Evolutionary conservation across 2,329 filamentous ascomycete genomes (phyloP).

Genomic region (Fusarium sp.): DNA sequence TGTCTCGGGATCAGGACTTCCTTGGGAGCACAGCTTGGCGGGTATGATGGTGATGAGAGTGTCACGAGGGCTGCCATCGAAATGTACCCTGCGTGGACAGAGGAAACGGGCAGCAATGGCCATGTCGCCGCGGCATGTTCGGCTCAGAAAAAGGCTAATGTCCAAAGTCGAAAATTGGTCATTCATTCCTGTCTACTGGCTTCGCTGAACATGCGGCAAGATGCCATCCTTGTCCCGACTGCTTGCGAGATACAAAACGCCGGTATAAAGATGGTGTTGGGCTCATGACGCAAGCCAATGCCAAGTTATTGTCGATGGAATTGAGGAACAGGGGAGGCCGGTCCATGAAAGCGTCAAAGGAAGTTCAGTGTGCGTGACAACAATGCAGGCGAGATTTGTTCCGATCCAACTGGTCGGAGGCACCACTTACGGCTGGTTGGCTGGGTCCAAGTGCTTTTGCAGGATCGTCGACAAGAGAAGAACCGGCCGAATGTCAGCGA

Average conservation of each 20-base stretch:
- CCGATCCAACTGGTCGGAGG: not conserved
- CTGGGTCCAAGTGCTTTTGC: not conserved
- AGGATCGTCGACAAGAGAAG: not conserved
- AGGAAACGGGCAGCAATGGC: not conserved
- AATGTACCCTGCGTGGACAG: too few relatives aligned
- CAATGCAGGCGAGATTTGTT: not conserved
- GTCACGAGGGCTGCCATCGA: not conserved
- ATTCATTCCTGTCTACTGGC: not conserved
- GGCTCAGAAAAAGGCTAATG: not conserved
- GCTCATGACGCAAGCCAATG: not conserved
- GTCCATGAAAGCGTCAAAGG: not conserved
- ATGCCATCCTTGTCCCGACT: not conserved
- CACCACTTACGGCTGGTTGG: not conserved
- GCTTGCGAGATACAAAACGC: too few relatives aligned
- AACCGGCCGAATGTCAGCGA: not conserved
- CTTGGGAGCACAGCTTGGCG: too few relatives aligned
- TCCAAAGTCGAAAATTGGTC: fast-evolving
- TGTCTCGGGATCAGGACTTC: not conserved
- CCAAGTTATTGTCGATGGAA: not conserved
- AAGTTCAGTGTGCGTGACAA: not conserved
- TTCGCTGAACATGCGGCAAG: not conserved
- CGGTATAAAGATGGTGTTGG: not conserved
- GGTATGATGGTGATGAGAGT: not conserved
- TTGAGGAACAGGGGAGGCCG: not conserved
- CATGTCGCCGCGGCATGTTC: too few relatives aligned